Evolutionary conservation across 257 asterid genomes (phyloP).

Genomic region (Salvia splendens): DNA sequence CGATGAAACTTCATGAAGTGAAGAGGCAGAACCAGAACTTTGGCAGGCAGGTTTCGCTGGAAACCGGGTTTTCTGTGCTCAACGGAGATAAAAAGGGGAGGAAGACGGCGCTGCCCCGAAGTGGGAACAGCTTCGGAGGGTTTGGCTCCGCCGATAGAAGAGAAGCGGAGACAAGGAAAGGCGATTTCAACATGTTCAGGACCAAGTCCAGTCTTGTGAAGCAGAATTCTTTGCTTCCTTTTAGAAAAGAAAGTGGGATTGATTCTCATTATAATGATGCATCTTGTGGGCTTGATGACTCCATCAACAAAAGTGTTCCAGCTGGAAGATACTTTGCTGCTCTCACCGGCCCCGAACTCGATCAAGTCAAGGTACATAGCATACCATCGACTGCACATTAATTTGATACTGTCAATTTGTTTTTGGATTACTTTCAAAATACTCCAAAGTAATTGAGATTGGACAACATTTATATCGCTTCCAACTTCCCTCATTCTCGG

Average conservation of each 20-base stretch:
- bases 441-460: too few relatives aligned
- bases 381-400: too few relatives aligned
- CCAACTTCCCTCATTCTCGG: too few relatives aligned
- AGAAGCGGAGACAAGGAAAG: constrained; percentile 46
- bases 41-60: constrained; percentile 80
- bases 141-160: constrained; percentile 45
- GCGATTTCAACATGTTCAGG: constrained; percentile 65
- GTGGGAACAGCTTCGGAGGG: constrained; percentile 80
- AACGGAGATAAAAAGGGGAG: constrained; percentile 43
- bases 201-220: constrained; percentile 64
- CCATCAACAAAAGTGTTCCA: constrained; percentile 65
- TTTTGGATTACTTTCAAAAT: too few relatives aligned
- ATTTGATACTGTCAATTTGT: too few relatives aligned
- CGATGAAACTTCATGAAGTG: constrained; percentile 36
- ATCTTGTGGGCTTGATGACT: constrained; percentile 37
- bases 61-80: constrained; percentile 76
- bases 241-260: constrained; percentile 53
- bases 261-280: constrained; percentile 37
- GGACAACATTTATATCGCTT: too few relatives aligned
- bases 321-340: constrained; percentile 99
- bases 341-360: constrained; percentile 86
- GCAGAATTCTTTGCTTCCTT: constrained; percentile 58
- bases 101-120: constrained; percentile 53
- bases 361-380: constrained; percentile 79
- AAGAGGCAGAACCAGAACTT: constrained; percentile 42